Evolutionary conservation across 495 filamentous ascomycete species (phyloP).

Genomic region (Pyrenula massariospora): DNA sequence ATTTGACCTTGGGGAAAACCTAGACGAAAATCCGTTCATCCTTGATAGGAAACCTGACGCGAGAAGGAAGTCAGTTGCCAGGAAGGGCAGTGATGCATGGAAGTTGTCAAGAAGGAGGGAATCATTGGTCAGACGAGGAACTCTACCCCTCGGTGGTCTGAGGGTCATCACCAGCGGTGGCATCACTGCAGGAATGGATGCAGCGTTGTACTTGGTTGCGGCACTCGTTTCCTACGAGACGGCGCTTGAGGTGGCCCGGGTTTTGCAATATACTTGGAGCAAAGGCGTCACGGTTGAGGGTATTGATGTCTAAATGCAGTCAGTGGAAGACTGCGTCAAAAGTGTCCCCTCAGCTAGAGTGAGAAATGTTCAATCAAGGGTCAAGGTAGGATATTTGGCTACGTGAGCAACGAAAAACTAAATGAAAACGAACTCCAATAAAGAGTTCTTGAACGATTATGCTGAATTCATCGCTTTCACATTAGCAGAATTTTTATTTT

Average conservation of each 20-base stretch:
- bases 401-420: too few relatives aligned
- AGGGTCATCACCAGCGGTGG: constrained; percentile 69
- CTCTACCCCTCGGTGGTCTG: constrained; percentile 55
- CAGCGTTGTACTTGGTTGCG: constrained; percentile 64
- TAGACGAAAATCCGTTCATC: constrained; percentile 65
- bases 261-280: constrained; percentile 62
- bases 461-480: too few relatives aligned
- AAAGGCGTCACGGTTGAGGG: constrained; percentile 41
- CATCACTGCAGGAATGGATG: constrained; percentile 66
- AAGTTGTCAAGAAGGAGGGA: constrained; percentile 52
- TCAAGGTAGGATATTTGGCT: too few relatives aligned
- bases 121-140: constrained; percentile 52
- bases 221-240: constrained; percentile 55
- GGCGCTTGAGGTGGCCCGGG: constrained; percentile 53
- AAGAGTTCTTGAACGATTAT: too few relatives aligned
- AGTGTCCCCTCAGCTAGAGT: too few relatives aligned
- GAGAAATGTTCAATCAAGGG: too few relatives aligned
- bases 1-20: constrained; percentile 60
- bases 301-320: neutral
- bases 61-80: constrained; percentile 46
- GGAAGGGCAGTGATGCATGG: constrained; percentile 65
- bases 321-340: neutral
- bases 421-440: too few relatives aligned
- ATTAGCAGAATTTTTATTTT: too few relatives aligned
- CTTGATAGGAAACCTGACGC: constrained; percentile 51